A percentile compares a stretch with the other conserved stretches of the same genome.
These are phyloP conservation scores for Echinosophora koreensis DNA, from an alignment of 306 rosid genomes.

Conservation along the genomic window DNA sequence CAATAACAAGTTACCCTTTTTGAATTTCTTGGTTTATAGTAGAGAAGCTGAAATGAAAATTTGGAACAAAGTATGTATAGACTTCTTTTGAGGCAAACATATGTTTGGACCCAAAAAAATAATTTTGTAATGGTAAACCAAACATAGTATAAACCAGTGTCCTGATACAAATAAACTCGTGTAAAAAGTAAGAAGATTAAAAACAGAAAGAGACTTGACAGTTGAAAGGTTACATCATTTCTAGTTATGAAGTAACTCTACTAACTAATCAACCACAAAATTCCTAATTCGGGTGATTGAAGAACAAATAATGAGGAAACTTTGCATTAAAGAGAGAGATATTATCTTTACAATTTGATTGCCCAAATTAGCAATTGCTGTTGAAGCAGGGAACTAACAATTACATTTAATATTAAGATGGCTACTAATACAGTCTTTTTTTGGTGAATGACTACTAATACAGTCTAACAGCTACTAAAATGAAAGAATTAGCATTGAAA, in stretches of 20 bases:
- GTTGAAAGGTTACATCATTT: not conserved
- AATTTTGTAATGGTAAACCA: too few species aligned
- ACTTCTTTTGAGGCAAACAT: too few species aligned
- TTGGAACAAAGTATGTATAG: too few species aligned
- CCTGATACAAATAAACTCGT: not conserved
- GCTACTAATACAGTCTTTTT: not conserved
- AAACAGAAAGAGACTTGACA: not conserved
- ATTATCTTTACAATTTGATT: conserved; percentile 24
- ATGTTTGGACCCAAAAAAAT: too few species aligned
- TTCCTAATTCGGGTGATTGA: not conserved
- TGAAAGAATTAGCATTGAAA: conserved; percentile 68
- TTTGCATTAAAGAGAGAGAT: not conserved
- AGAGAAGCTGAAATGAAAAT: too few species aligned
- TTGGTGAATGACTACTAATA: too few species aligned
- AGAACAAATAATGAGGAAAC: not conserved
- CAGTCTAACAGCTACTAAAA: conserved; percentile 16
- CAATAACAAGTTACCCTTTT: too few species aligned
- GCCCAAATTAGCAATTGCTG: not conserved
- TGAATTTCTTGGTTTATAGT: too few species aligned
- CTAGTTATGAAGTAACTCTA: not conserved
- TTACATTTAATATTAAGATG: not conserved
- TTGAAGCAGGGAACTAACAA: not conserved
- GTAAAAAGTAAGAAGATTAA: not conserved
- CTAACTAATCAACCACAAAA: not conserved
- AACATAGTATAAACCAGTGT: too few species aligned